These are phyloP conservation scores for Cryphonectria parasitica DNA, from an alignment of 2,329 filamentous ascomycete genomes.

Conservation along the genomic window DNA sequence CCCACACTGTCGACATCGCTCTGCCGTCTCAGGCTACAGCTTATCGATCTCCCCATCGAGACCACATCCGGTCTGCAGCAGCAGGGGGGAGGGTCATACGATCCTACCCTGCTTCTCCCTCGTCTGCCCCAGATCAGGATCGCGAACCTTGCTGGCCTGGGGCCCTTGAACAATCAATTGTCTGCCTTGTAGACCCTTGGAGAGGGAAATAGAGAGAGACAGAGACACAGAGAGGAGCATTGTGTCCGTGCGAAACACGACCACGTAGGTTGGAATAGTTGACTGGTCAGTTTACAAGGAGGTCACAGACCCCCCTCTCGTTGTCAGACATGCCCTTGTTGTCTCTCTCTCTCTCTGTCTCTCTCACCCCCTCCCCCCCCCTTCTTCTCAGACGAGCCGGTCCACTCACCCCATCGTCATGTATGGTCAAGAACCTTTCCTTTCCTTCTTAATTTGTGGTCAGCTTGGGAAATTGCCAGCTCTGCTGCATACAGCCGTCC, in stretches of 20 bases:
- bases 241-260: neutral
- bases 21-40: neutral
- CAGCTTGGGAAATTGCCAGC: neutral
- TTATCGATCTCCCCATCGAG: neutral
- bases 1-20: neutral
- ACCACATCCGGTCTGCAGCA: neutral
- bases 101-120: neutral
- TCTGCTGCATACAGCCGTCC: neutral
- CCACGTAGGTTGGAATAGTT: neutral
- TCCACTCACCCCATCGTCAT: neutral
- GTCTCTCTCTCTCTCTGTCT: neutral
- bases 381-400: neutral
- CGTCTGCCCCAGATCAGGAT: neutral
- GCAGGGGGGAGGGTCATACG: neutral
- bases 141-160: neutral
- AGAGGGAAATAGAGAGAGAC: too few species aligned
- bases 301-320: neutral
- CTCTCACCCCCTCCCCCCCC: neutral
- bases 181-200: neutral
- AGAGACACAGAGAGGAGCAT: neutral
- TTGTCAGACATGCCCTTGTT: neutral
- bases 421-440: neutral
- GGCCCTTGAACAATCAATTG: neutral
- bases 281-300: neutral
- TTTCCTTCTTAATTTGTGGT: neutral